Evolutionary conservation across 2,329 filamentous ascomycete genomes (phyloP), one percentile per base, ranked within the genome.

Genomic region (Claviceps maximensis): DNA sequence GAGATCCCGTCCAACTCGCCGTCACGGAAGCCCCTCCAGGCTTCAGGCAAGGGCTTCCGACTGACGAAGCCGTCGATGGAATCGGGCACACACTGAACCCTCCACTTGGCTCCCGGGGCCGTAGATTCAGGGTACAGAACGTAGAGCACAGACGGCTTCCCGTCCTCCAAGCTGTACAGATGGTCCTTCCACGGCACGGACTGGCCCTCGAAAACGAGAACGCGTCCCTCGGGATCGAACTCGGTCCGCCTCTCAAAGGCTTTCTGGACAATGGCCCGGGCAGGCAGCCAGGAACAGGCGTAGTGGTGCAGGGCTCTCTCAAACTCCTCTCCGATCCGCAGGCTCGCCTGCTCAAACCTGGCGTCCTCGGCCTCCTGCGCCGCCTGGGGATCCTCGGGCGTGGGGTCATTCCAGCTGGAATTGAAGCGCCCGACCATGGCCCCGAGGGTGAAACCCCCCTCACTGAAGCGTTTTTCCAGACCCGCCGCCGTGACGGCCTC

Each of bases 151-250:
- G 64, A 64, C 8, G 66, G 59, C 81, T 56, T 79, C 42, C 80
- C 72, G 21, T 69, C 77, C 71, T 98, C 93, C 29, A 97, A 79
- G 19, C 79, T 82, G 72, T 95, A 97, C 19, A 98, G 77, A 68
- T 98, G 93, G 64, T 97, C 91, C 68, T 95, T 93, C 93, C 93
- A 97, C 2, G 91, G 91, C 56, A 91, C 86, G 54, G 86, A 83
- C 65, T 87, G 83, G 38, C 74, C 74, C 58, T 86, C 79, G 53
- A 98, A 78, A 27, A 96, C 84, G 62, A 97, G 75, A 55, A 97
- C 80, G 57, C 88, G 83, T 53, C 90, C 90, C 58, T 83, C 73
- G 10, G 83, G 63, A 65, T 95, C 87, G 64, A 82, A 79, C 59
- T 85, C 74, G 29, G 70, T 65, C 53, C 91, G 83, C 58, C 78